Conservation (phyloP, 108 stramenopile genomes). For the Conticribra weissflogii region DNA sequence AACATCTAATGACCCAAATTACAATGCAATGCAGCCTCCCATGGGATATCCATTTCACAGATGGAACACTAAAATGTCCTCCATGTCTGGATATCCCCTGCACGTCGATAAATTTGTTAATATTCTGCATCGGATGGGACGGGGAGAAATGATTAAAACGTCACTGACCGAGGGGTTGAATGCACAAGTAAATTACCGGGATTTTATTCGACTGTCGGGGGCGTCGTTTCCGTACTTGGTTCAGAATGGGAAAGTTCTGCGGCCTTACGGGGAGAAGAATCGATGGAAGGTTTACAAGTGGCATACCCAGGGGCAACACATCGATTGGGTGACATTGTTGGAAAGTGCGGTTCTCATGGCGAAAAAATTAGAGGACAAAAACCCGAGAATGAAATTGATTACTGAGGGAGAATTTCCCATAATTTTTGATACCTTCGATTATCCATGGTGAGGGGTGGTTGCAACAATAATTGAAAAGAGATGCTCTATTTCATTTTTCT, state of each 20-base stretch:
- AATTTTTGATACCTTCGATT: constrained; percentile 36
- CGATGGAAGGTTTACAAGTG: constrained; percentile 33
- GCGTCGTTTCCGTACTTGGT: constrained; percentile 27
- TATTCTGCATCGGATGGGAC: constrained; percentile 24
- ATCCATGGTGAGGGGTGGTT: constrained; percentile 15
- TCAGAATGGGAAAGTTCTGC: constrained; percentile 22
- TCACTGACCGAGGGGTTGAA: constrained; percentile 24
- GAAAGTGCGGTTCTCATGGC: constrained; percentile 39
- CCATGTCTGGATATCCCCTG: constrained; percentile 25
- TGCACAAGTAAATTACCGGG: constrained; percentile 6
- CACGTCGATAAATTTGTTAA: constrained; percentile 33
- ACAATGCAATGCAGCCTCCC: constrained; percentile 24
- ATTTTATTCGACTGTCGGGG: constrained; percentile 25
- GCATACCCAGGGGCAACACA: constrained; percentile 32
- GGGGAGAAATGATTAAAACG: constrained; percentile 24
- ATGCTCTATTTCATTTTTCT: background rate
- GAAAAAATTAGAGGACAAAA: constrained; percentile 21
- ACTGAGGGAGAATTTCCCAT: constrained; percentile 36
- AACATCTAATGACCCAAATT: constrained; percentile 14
- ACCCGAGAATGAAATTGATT: constrained; percentile 34
- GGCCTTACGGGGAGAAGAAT: constrained; percentile 21
- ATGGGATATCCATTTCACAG: constrained; percentile 32
- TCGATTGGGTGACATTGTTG: constrained; percentile 37
- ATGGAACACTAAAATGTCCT: constrained; percentile 9
- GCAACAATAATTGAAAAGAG: background rate